These are phyloP conservation scores for Scheffersomyces ergatensis DNA, from an alignment of 805 yeast species.

Conservation along the genomic window DNA sequence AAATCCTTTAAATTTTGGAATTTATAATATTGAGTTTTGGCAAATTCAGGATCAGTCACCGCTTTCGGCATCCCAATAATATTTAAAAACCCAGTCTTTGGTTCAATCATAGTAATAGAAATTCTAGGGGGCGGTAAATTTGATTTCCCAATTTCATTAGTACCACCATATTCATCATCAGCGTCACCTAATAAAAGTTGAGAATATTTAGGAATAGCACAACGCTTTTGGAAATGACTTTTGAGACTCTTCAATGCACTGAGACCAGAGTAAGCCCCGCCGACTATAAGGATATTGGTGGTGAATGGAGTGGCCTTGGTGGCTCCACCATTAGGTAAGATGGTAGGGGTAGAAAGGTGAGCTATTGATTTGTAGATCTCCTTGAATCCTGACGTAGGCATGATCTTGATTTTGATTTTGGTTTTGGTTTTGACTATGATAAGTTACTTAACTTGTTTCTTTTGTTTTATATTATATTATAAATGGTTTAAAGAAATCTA, in stretches of 20 bases:
- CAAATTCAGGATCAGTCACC: constrained; percentile 37
- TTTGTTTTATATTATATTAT: too few species aligned
- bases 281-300: constrained; percentile 37
- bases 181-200: constrained; percentile 1
- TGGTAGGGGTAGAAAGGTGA: constrained; percentile 1
- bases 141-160: too few species aligned
- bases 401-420: too few species aligned
- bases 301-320: constrained; percentile 15
- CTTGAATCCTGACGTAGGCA: background rate
- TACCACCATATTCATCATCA: background rate
- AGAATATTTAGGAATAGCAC: background rate
- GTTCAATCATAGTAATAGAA: constrained; percentile 36
- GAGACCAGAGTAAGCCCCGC: constrained; percentile 42
- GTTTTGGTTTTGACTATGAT: too few species aligned
- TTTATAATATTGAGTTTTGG: constrained; percentile 35
- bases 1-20: constrained; percentile 26
- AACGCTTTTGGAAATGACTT: constrained; percentile 17
- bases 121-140: constrained; percentile 8
- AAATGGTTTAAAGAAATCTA: too few species aligned
- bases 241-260: constrained; percentile 30
- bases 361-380: background rate
- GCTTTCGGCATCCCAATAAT: constrained; percentile 39
- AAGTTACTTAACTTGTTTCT: too few species aligned
- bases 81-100: constrained; percentile 38
- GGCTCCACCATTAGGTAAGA: background rate